These are phyloP conservation scores for Chaetomiaceae sp. DNA, from an alignment of 2,329 filamentous ascomycete species.

Conservation along the genomic window DNA sequence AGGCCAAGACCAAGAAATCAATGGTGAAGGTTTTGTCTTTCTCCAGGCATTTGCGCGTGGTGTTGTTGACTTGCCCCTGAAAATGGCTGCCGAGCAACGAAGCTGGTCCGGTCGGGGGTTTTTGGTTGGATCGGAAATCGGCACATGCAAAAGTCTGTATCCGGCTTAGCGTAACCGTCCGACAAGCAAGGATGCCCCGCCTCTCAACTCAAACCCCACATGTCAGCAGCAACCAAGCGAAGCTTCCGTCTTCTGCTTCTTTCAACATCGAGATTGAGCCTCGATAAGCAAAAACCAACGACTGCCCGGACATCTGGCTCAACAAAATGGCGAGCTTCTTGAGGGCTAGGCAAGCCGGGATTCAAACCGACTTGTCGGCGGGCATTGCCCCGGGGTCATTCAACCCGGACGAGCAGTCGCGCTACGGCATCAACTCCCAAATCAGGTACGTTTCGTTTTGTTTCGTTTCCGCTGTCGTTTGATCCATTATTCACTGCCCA, in stretches of 20 bases:
- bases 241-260: background rate
- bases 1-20: no score
- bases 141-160: background rate
- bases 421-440: conserved; percentile 77
- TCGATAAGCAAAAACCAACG: background rate
- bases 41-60: no score
- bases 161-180: background rate
- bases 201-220: conserved; percentile 3
- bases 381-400: conserved; percentile 76
- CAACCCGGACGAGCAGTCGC: conserved; percentile 73
- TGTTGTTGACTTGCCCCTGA: conserved; percentile 9
- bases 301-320: no score
- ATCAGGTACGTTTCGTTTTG: conserved; percentile 47
- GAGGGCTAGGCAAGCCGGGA: conserved; percentile 86
- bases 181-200: background rate
- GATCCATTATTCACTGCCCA: no score
- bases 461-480: no score
- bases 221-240: background rate
- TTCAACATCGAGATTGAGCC: no score
- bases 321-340: conserved; percentile 77
- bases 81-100: conserved; percentile 2
- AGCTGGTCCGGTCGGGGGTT: background rate
- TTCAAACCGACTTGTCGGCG: conserved; percentile 84
- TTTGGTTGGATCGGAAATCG: background rate
- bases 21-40: no score